A percentile compares a stretch with the other conserved stretches of the same genome.
Conservation (phyloP, 2,329 filamentous ascomycete genomes). For the Monilinia laxa region DNA sequence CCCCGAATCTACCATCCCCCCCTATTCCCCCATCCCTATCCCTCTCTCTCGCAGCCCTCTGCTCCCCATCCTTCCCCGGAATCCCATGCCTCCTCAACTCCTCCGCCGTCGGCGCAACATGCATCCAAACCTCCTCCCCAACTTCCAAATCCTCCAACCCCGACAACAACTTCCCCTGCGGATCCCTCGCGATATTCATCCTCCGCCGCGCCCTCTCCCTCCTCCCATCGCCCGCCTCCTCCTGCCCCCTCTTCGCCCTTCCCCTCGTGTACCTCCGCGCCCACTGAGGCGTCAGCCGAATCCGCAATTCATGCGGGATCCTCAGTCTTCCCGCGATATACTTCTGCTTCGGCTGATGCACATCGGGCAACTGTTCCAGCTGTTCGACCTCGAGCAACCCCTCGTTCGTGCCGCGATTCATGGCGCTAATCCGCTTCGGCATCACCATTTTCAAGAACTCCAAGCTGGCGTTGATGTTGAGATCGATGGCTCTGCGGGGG, state of each 20-base stretch:
- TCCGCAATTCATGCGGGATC: conserved; percentile 48
- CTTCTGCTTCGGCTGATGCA: conserved; percentile 56
- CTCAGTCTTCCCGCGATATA: conserved; percentile 57
- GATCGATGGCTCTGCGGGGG: conserved; percentile 59
- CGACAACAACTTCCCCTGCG: conserved; percentile 43
- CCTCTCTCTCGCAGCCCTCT: conserved; percentile 9
- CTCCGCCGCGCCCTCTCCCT: conserved; percentile 33
- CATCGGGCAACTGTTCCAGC: conserved; percentile 49
- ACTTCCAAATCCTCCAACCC: conserved; percentile 40
- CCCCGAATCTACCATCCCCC: conserved; percentile 1
- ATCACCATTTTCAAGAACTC: conserved; percentile 60
- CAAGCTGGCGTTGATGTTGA: conserved; percentile 61
- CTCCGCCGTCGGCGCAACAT: conserved; percentile 45
- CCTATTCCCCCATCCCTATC: conserved; percentile 8
- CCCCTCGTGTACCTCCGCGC: conserved; percentile 38
- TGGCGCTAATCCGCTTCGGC: conserved; percentile 48
- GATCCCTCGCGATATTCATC: conserved; percentile 41
- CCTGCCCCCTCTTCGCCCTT: conserved; percentile 2
- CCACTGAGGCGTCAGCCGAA: conserved; percentile 25
- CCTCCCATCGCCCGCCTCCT: too few species aligned
- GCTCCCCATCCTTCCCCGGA: conserved; percentile 2
- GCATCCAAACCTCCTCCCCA: conserved; percentile 54
- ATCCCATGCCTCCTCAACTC: conserved; percentile 36
- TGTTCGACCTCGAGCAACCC: conserved; percentile 47
- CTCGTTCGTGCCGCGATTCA: conserved; percentile 55